Evolutionary conservation across 1,139 yeast genomes (phyloP), one percentile per base, ranked within the genome.

Genomic region (Suhomyces chickasaworum): DNA sequence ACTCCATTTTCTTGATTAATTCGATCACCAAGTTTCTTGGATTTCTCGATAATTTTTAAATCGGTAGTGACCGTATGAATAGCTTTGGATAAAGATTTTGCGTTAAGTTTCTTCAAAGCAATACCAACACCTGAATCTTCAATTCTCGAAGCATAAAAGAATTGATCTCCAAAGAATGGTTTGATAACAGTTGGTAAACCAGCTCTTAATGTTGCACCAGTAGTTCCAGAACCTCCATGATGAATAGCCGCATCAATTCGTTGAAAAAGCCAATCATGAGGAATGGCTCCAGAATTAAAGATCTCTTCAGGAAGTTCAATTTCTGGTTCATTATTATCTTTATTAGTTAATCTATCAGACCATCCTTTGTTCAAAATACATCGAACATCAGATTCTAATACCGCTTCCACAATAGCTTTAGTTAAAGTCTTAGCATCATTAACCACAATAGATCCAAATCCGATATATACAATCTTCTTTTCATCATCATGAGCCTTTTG

Each of bases 211-310:
- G 95, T 79, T 0, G 97, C 97, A 9, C 99, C 99, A 0, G 98
- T 90, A 0, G 98, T 89, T 1, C 99, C 99, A 0, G 96, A 86
- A 0, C 99, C 99, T 32, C 99, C 99, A 64, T 91, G 99, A 60
- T 91, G 99, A 4, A 91, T 97, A 0, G 96, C 96, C 0, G 93
- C 97, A 66, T 91, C 97, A 37, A 93, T 73, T 53, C 80, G 82
- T 0, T 93, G 87, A 65, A 91, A 91, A 37, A 91, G 70, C 98
- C 98, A 93, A 64, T 90, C 97, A 63, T 91, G 99, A 0, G 97
- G 97, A 17, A 89, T 74, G 10, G 84, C 64, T 4, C 93, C 93
- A 10, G 88, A 71, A 53, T 81, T 83, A 60, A 69, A 87, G 2
- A 91, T 78, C 52, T 83, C 83, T 0, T 74, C 70, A 0, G 97